A percentile compares a stretch with the other conserved stretches of the same genome.
Conservation (phyloP, 2,329 filamentous ascomycete species). For the Colletotrichum tropicale region DNA sequence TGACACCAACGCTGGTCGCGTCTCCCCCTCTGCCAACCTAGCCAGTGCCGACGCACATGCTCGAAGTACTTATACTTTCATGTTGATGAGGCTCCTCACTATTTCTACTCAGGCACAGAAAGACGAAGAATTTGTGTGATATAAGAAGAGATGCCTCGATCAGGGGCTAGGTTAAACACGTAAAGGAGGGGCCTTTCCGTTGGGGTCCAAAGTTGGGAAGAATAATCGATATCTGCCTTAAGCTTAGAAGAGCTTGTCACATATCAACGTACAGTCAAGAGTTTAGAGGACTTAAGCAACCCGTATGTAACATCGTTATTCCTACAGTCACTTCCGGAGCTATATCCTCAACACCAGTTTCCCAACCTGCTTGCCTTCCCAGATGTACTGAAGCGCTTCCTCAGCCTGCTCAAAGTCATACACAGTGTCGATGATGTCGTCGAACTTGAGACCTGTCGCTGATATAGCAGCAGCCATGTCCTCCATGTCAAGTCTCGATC, state of each 20-base stretch:
- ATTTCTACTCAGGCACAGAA: too few species aligned
- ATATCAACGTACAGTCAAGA: fast-evolving
- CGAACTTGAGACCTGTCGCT: slow-evolving; percentile 35
- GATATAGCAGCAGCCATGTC: slow-evolving; percentile 39
- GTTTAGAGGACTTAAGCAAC: background rate
- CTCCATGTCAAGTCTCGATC: slow-evolving; percentile 42
- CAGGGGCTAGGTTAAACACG: too few species aligned
- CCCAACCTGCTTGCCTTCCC: slow-evolving; percentile 46
- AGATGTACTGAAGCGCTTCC: slow-evolving; percentile 44
- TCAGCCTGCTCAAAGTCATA: slow-evolving; percentile 42
- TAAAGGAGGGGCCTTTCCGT: too few species aligned
- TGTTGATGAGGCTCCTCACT: too few species aligned
- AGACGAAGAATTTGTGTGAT: too few species aligned
- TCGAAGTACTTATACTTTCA: too few species aligned
- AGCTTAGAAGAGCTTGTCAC: background rate
- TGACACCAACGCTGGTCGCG: too few species aligned
- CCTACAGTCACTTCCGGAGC: background rate
- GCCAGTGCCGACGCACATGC: too few species aligned
- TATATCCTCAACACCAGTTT: slow-evolving; percentile 36
- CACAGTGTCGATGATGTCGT: slow-evolving; percentile 41
- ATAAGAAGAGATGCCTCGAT: too few species aligned
- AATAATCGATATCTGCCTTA: background rate
- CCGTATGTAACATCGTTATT: fast-evolving
- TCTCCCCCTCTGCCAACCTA: too few species aligned
- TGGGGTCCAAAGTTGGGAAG: too few species aligned